phyloP scores from a whole-genome alignment of 176 grass and related monocot species.

The Calamus simplicifolius region DNA sequence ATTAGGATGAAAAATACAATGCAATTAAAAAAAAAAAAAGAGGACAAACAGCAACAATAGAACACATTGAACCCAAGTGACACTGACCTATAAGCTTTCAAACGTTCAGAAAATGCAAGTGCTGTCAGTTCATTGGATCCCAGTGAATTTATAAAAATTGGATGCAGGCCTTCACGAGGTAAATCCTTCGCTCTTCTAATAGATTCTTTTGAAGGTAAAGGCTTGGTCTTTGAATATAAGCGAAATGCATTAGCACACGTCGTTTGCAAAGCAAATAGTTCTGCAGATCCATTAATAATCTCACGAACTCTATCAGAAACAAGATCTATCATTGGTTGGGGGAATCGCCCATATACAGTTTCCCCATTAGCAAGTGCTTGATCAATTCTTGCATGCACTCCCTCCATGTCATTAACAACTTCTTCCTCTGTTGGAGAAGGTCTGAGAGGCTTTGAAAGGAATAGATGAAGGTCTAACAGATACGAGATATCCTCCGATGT shows the following conservation, averaged over 20 bases:
- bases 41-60: not conserved
- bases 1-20: too few species aligned
- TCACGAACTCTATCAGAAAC: constrained; percentile 75
- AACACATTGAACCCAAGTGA: not conserved
- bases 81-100: constrained; percentile 75
- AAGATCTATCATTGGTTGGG: constrained; percentile 80
- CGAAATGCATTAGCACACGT: constrained; percentile 83
- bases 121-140: constrained; percentile 71
- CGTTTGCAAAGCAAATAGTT: constrained; percentile 56
- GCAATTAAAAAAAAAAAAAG: too few species aligned
- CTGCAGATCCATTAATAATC: constrained; percentile 47
- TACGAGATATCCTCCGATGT: constrained; percentile 76
- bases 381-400: constrained; percentile 55
- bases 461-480: constrained; percentile 89
- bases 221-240: constrained; percentile 69
- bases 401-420: constrained; percentile 60
- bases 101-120: constrained; percentile 74
- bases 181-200: constrained; percentile 79
- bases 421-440: constrained; percentile 87
- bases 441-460: constrained; percentile 81
- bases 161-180: constrained; percentile 75
- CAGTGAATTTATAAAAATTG: constrained; percentile 63
- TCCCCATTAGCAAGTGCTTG: constrained; percentile 65
- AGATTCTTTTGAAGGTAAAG: constrained; percentile 70
- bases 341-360: constrained; percentile 79